phyloP scores from a whole-genome alignment of 306 rosid species.

The Lupinus albus region DNA sequence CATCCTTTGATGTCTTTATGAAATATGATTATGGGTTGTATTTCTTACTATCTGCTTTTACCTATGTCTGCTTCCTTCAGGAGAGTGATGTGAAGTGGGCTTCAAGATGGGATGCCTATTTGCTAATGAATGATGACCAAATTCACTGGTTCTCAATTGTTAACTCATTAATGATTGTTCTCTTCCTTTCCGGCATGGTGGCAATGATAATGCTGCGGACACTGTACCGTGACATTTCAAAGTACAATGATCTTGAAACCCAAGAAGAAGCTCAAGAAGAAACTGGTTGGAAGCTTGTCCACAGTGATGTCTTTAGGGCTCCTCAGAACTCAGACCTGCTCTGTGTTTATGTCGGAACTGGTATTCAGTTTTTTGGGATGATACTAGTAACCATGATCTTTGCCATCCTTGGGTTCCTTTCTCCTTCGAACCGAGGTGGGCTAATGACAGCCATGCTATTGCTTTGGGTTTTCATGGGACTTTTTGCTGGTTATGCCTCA shows the following conservation, averaged over 20 bases:
- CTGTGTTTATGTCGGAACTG: slow-evolving; percentile 93
- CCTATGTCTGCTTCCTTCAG: slow-evolving; percentile 51
- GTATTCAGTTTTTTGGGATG: slow-evolving; percentile 95
- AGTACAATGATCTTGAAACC: slow-evolving; percentile 96
- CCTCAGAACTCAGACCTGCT: slow-evolving; percentile 82
- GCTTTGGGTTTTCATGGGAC: slow-evolving; percentile 98
- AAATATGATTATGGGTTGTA: slow-evolving; percentile 28
- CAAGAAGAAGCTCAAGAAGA: slow-evolving; percentile 99
- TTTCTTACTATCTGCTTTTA: slow-evolving; percentile 36
- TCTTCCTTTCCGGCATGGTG: slow-evolving; percentile 97
- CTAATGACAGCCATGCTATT: slow-evolving; percentile 98
- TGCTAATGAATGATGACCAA: slow-evolving; percentile 91
- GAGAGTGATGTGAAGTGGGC: slow-evolving; percentile 99
- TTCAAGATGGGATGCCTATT: slow-evolving; percentile 98
- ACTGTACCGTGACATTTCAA: slow-evolving; percentile 92
- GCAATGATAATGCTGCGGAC: slow-evolving; percentile 99
- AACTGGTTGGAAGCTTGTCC: slow-evolving; percentile 99
- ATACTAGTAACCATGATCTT: slow-evolving; percentile 88
- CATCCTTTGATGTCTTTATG: not conserved
- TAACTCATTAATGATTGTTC: slow-evolving; percentile 96
- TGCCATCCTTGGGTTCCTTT: slow-evolving; percentile 94
- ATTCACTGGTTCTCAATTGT: slow-evolving; percentile 98
- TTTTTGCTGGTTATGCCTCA: slow-evolving; percentile 88
- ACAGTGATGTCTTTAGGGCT: slow-evolving; percentile 94
- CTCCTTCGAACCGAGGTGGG: slow-evolving; percentile 98